Evolutionary conservation across 2,329 filamentous ascomycete genomes (phyloP), one percentile per base, ranked within the genome.

Genomic region (Fusarium sp.): DNA sequence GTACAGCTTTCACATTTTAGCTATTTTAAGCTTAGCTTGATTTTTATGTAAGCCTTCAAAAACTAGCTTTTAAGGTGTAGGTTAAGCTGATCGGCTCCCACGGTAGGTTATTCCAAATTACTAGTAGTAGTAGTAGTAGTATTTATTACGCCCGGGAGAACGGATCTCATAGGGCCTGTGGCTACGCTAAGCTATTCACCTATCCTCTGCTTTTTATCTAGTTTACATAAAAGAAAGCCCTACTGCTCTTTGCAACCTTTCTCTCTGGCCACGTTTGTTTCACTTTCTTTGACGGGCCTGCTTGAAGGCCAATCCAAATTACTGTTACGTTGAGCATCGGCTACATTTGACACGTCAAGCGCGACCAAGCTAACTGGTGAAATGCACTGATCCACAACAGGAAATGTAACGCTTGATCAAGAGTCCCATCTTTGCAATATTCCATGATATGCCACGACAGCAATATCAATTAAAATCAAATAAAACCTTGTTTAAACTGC

Each of bases 71-170:
- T 26, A 26, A 26, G 26, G 26, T 26, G 26, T 26, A 26, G 26
- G 26, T 9, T 26, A 26, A 26, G 26, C 26, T 26, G 26, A 26
- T 26, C 26, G 6, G 26, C 26, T 26, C 26, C 26, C 26, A 26
- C 26, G 6, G 26, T 26, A 26, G 26, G 9, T 26, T n/a, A n/a
- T 26, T 26, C 26, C 26, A 26, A 26, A 26, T 26, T 26, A 26
- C 26, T 26, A n/a, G 10, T 20, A 33, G 29, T 41, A 38, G 26
- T 31, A 21, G 43, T 33, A 49, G 31, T 49, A 47, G 53, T 56
- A 31, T 56, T 56, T 48, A 48, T 56, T 56, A 56, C 43, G 31
- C 53, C 53, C 42, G n/a, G 42, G 42, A 56, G 53, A 56, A 39
- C 24, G 18, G 33, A 56, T 20, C 53, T 56, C 24, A 56, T 56